Percentiles rank a stretch among this genome's conserved stretches.
These are phyloP conservation scores for Rhytidiadelphus loreus DNA, from an alignment of 225 moss, liverwort and hornwort genomes.

Conservation along the genomic window DNA sequence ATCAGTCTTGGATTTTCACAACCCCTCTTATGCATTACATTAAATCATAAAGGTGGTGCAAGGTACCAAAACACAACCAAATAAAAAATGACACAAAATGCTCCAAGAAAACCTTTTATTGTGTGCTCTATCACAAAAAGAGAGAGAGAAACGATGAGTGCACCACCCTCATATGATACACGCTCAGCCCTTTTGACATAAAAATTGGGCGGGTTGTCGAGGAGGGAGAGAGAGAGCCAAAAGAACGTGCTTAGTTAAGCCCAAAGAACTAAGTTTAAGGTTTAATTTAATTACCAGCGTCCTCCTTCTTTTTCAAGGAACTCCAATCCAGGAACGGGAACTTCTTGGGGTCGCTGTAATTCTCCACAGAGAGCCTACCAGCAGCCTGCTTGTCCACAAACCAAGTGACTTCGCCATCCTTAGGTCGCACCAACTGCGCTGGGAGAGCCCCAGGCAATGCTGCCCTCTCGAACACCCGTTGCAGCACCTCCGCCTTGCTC, in stretches of 20 bases:
- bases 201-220: neutral
- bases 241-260: neutral
- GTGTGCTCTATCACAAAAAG: neutral
- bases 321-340: constrained; percentile 53
- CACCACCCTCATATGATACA: neutral
- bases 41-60: neutral
- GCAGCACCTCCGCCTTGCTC: constrained; percentile 51
- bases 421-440: constrained; percentile 44
- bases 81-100: neutral
- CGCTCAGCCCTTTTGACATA: constrained; percentile 7
- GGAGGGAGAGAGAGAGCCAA: neutral
- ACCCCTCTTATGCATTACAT: too few species aligned
- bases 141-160: neutral
- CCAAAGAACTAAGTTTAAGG: neutral
- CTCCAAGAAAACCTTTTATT: neutral
- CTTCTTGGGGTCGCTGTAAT: constrained; percentile 46
- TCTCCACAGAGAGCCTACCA: constrained; percentile 24
- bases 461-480: constrained; percentile 44
- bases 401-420: constrained; percentile 41
- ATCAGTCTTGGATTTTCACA: neutral
- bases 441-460: constrained; percentile 49
- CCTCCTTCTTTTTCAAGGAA: constrained; percentile 14
- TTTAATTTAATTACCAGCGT: neutral
- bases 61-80: neutral
- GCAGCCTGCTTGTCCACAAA: constrained; percentile 46